phyloP scores from a whole-genome alignment of 257 asterid genomes.

The Mentha longifolia region DNA sequence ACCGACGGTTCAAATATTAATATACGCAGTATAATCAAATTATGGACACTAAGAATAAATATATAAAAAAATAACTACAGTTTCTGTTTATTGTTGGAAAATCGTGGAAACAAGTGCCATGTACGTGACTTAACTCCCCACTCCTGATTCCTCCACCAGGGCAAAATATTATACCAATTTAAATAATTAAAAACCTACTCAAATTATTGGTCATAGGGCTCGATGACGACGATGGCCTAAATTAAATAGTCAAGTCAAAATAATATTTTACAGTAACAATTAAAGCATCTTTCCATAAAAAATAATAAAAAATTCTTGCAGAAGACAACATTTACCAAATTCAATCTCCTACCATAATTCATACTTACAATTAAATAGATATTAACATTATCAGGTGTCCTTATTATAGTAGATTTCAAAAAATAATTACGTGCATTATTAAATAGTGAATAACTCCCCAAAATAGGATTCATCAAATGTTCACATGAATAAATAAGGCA shows the following conservation, averaged over 20 bases:
- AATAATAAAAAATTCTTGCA: background rate
- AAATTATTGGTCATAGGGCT: background rate
- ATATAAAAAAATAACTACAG: too few relatives aligned
- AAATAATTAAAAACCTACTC: background rate
- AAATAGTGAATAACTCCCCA: background rate
- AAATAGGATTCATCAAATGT: background rate
- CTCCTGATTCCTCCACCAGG: too few relatives aligned
- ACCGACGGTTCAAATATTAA: background rate
- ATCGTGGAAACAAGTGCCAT: conserved; percentile 32
- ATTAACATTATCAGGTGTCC: background rate
- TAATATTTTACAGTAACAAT: background rate
- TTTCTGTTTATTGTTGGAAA: background rate
- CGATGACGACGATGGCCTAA: background rate
- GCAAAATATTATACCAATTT: too few relatives aligned
- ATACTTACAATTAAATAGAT: background rate
- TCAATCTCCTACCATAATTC: background rate
- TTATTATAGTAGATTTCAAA: background rate
- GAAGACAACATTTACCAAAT: background rate
- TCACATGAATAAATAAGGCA: background rate
- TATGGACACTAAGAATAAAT: background rate
- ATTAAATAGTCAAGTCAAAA: background rate
- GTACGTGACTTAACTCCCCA: conserved; percentile 30
- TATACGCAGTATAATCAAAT: background rate
- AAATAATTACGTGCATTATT: background rate
- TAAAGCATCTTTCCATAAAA: background rate